Conservation (phyloP, 805 yeast genomes). For the Sugiyamaella lignohabitans region DNA sequence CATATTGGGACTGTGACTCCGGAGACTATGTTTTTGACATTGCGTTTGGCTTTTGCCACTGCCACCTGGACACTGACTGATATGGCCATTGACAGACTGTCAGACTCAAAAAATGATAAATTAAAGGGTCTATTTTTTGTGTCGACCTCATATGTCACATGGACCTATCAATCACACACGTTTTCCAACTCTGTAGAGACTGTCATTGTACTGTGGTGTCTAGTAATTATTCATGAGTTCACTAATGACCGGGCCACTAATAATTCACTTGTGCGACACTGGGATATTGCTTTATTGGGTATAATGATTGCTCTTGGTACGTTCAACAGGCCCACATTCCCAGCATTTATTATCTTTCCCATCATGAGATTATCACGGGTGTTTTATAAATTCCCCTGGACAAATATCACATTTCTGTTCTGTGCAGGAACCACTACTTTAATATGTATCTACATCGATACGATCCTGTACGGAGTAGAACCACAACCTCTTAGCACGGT, state of each 20-base stretch:
- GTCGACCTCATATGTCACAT: conserved; percentile 60
- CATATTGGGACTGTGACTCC: conserved; percentile 35
- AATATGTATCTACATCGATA: conserved; percentile 47
- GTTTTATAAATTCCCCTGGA: conserved; percentile 33
- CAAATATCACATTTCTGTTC: conserved; percentile 29
- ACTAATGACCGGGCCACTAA: conserved; percentile 18
- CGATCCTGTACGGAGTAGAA: conserved; percentile 35
- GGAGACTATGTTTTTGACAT: conserved; percentile 44
- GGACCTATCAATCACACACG: conserved; percentile 77
- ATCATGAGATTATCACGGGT: conserved; percentile 40
- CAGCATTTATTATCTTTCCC: conserved; percentile 68
- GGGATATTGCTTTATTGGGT: conserved; percentile 43
- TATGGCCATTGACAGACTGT: conserved; percentile 42
- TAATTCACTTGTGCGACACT: conserved; percentile 21
- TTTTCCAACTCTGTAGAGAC: conserved; percentile 82
- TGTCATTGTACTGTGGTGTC: conserved; percentile 41
- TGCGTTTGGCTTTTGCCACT: conserved; percentile 43
- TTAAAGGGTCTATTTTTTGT: conserved; percentile 35
- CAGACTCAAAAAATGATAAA: conserved; percentile 45
- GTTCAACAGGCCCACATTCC: conserved; percentile 81
- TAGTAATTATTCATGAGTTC: conserved; percentile 44
- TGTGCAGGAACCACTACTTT: conserved; percentile 36
- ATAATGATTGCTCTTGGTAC: conserved; percentile 54
- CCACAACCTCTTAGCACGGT: not conserved
- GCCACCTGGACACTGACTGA: conserved; percentile 34